Evolutionary conservation across 1,139 yeast genomes (phyloP).

Genomic region (Blastobotrys petasosporus): DNA sequence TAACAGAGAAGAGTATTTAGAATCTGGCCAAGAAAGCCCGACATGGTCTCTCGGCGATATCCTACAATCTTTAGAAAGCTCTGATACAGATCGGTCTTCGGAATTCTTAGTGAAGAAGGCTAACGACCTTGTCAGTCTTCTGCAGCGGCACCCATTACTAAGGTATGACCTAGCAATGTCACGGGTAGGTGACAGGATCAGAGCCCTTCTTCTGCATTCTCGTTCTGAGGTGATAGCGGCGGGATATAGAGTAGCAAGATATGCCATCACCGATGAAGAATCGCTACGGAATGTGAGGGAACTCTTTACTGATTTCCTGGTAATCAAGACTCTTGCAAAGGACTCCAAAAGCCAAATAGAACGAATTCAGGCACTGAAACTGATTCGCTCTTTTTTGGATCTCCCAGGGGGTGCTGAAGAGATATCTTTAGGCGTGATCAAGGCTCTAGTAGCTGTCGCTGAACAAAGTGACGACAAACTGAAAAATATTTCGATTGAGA

Average conservation of each 20-base stretch:
- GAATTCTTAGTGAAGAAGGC: conserved; percentile 51
- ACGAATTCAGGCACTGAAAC: conserved; percentile 71
- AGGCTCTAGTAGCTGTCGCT: conserved; percentile 66
- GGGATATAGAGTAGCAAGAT: conserved; percentile 69
- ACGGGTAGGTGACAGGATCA: conserved; percentile 54
- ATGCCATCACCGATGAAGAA: conserved; percentile 50
- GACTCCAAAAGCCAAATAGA: conserved; percentile 51
- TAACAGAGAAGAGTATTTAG: conserved; percentile 5
- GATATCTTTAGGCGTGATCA: conserved; percentile 59
- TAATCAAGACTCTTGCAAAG: conserved; percentile 61
- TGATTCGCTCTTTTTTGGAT: conserved; percentile 58
- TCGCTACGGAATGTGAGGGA: conserved; percentile 43
- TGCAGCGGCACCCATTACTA: conserved; percentile 56
- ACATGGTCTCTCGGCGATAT: conserved; percentile 48
- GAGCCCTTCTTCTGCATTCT: conserved; percentile 52
- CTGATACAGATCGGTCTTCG: conserved; percentile 37
- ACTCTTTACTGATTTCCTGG: conserved; percentile 53
- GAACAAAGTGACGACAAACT: conserved; percentile 57
- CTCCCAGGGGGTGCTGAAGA: conserved; percentile 51
- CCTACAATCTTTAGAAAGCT: conserved; percentile 43
- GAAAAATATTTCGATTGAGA: conserved; percentile 54
- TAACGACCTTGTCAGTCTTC: conserved; percentile 53
- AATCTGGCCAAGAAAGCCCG: conserved; percentile 34
- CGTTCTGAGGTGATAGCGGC: conserved; percentile 64
- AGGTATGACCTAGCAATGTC: conserved; percentile 60